Evolutionary conservation across 805 yeast species (phyloP).

Genomic region (Candida andamanensis): DNA sequence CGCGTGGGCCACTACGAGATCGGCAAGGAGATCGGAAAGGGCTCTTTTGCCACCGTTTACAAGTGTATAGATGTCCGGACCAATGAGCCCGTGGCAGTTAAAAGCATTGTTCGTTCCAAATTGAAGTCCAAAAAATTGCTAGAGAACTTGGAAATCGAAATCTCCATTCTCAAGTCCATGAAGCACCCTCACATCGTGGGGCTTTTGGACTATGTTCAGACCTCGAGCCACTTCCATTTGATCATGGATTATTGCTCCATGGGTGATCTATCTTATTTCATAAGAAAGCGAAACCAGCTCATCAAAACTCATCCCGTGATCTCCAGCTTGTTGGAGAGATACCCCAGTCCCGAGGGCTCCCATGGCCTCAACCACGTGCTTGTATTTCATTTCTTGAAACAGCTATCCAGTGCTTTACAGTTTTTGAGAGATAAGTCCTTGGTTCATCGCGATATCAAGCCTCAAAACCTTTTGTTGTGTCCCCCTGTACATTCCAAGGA

Average conservation of each 20-base stretch:
- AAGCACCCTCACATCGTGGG: constrained; percentile 92
- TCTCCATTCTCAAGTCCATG: constrained; percentile 78
- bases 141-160: constrained; percentile 90
- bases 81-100: constrained; percentile 73
- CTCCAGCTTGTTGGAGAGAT: constrained; percentile 67
- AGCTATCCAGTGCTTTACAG: constrained; percentile 75
- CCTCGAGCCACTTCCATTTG: constrained; percentile 73
- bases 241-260: constrained; percentile 96
- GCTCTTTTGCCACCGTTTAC: constrained; percentile 93
- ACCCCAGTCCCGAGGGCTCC: constrained; percentile 74
- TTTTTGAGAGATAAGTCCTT: constrained; percentile 79
- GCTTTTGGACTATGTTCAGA: constrained; percentile 75
- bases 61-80: constrained; percentile 61
- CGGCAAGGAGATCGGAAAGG: constrained; percentile 89
- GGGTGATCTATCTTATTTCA: constrained; percentile 89
- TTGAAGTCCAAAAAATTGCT: constrained; percentile 80
- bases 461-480: constrained; percentile 78
- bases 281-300: constrained; percentile 68
- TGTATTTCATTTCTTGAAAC: constrained; percentile 81
- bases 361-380: constrained; percentile 77
- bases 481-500: constrained; percentile 71
- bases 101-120: constrained; percentile 78
- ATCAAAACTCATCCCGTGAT: constrained; percentile 73
- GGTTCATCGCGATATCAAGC: constrained; percentile 94
- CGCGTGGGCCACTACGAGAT: constrained; percentile 47